A percentile compares a stretch with the other conserved stretches of the same genome.
Conservation (phyloP, 2,329 filamentous ascomycete species). For the Amphichorda felina region DNA sequence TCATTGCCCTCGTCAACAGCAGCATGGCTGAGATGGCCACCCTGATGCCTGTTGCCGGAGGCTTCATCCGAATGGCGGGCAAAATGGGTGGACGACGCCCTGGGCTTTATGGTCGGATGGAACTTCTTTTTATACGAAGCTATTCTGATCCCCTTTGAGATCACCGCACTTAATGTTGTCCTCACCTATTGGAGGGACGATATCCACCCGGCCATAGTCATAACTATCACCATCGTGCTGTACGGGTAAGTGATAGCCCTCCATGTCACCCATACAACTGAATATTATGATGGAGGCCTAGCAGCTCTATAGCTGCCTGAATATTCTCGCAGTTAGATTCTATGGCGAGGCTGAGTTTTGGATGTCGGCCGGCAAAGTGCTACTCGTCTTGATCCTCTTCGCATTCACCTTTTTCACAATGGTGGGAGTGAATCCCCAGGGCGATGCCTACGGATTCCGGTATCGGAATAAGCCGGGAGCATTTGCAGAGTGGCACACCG, state of each 20-base stretch:
- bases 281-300: slow-evolving; percentile 9
- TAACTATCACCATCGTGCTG: too few species aligned
- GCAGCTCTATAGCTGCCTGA: slow-evolving; percentile 38
- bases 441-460: slow-evolving; percentile 59
- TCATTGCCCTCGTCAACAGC: slow-evolving; percentile 15
- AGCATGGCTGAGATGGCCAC: slow-evolving; percentile 33
- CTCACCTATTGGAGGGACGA: slow-evolving; percentile 27
- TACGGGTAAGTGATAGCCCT: too few species aligned
- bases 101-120: slow-evolving; percentile 32
- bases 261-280: background rate
- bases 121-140: slow-evolving; percentile 36
- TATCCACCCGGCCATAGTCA: slow-evolving; percentile 12
- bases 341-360: slow-evolving; percentile 66
- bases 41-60: slow-evolving; percentile 30
- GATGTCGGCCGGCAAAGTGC: slow-evolving; percentile 49
- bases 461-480: slow-evolving; percentile 42
- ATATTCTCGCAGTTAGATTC: slow-evolving; percentile 52
- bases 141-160: slow-evolving; percentile 35
- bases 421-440: slow-evolving; percentile 63
- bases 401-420: slow-evolving; percentile 70
- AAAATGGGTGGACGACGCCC: slow-evolving; percentile 32
- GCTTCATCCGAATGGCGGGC: slow-evolving; percentile 32
- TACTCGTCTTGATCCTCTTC: slow-evolving; percentile 57
- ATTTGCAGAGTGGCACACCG: slow-evolving; percentile 29
- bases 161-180: slow-evolving; percentile 33